Base-by-base conservation (phyloP, 129 eudicot genomes). In the Lactuca sativa region DNA sequence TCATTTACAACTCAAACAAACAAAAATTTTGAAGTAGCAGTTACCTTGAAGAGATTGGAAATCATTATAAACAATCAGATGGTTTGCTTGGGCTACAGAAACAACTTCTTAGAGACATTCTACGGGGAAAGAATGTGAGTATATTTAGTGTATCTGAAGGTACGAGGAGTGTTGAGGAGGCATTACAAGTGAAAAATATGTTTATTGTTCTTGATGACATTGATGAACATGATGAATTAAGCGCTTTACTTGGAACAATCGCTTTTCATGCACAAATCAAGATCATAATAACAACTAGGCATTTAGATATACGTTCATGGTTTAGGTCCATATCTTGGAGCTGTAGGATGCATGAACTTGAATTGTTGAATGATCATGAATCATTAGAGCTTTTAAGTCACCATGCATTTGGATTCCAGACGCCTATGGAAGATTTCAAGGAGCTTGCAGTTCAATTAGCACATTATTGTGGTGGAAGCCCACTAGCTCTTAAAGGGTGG, bases 391-490 rank as follows among this genome's bases (percentile, higher is more conserved):
- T 43, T 43, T 43, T 43, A 43, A 43, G 13, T 43, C 9, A 3
- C 49, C 12, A 43, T 43, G 49, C 49, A 43, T 43, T 43, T 43
- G 49, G 49, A 43, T 43, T 60, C 3, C 4, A 11, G 4, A 4
- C 1, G 0, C n/a, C 49, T 43, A 43, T 43, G 49, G 49, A 43
- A 43, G 49, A 12, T 43, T 43, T 43, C 49, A 43, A 43, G 33
- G 62, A 75, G 10, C 60, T 17, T 1, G 59, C 54, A 9, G 37
- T 5, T 9, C 67, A 12, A 43, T 52, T 66, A n/a, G 62, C 67
- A 12, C 1, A 25, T 8, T 58, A 21, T 15, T 74, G 79, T 56
- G 66, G 58, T 37, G 79, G 79, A 43, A 43, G 9, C 49, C 13
- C 49, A 8, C 13, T 43, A 2, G 49, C 49, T 9, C 49, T 43